A percentile compares a stretch with the other conserved stretches of the same genome.
phyloP scores from a whole-genome alignment of 2,329 filamentous ascomycete species.

The Nigrospora sphaerica region DNA sequence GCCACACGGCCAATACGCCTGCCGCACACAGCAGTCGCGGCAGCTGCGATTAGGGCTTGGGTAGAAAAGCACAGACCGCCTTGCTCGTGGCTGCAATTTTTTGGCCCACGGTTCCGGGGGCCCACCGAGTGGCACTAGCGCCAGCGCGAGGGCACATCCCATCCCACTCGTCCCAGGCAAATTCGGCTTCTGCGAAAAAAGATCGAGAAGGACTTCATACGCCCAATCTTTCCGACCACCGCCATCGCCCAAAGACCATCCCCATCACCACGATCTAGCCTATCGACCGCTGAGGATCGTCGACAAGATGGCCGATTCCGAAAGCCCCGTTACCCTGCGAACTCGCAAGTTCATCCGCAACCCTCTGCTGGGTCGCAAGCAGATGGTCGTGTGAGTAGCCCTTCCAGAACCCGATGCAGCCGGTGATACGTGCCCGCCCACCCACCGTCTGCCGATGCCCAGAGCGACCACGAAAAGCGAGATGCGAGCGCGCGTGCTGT shows the following conservation, averaged over 20 bases:
- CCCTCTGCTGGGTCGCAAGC: conserved; percentile 95
- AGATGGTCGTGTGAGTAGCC: conserved; percentile 95
- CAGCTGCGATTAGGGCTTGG: no score
- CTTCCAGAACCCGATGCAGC: conserved; percentile 9
- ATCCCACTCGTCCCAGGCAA: no score
- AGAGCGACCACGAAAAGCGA: conserved; percentile 1
- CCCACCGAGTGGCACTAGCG: no score
- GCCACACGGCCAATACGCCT: no score
- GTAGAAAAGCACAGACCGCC: no score
- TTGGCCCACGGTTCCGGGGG: no score
- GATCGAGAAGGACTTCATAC: no score
- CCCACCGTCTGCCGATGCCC: not conserved
- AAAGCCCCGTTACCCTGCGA: conserved; percentile 74
- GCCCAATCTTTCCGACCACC: not conserved
- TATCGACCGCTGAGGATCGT: conserved; percentile 18
- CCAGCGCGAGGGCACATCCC: no score
- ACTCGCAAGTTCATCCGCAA: conserved; percentile 99
- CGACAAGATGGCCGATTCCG: conserved; percentile 82
- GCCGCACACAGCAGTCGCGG: no score
- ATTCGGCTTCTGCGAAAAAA: no score
- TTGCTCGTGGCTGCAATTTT: no score
- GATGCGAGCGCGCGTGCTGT: conserved; percentile 6
- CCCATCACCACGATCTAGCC: conserved; percentile 2
- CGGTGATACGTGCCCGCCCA: conserved; percentile 1
- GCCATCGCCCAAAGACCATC: conserved; percentile 2